Conservation (phyloP, 768 basidiomycete genomes). For the Pleurotus tuber-regium region DNA sequence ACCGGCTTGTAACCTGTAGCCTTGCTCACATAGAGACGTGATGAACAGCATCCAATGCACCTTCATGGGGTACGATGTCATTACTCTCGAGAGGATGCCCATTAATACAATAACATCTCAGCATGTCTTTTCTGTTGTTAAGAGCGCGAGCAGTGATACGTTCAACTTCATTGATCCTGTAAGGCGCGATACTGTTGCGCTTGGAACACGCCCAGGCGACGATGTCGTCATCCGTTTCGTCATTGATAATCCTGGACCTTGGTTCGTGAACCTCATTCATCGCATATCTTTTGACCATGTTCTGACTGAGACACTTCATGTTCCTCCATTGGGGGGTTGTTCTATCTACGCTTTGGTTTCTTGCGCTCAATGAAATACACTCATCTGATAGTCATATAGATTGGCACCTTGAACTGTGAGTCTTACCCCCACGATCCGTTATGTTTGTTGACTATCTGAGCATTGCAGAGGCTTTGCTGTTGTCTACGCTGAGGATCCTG, state of each 20-base stretch:
- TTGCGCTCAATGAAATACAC: not conserved
- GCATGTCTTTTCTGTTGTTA: constrained; percentile 43
- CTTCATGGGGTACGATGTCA: constrained; percentile 38
- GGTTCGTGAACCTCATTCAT: constrained; percentile 31
- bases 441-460: not conserved
- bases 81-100: not conserved
- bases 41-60: constrained; percentile 48
- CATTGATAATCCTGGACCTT: constrained; percentile 51
- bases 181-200: constrained; percentile 29
- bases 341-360: constrained; percentile 12
- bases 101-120: constrained; percentile 13
- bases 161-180: constrained; percentile 40
- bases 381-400: no score
- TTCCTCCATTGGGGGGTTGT: constrained; percentile 35
- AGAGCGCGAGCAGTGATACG: constrained; percentile 29
- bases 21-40: no score
- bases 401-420: constrained; percentile 45
- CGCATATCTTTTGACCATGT: no score
- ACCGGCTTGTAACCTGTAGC: no score
- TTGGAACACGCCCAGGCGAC: constrained; percentile 21
- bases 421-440: not conserved
- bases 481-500: constrained; percentile 24
- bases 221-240: constrained; percentile 52
- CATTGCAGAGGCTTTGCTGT: constrained; percentile 21
- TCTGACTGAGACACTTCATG: not conserved